Evolutionary conservation across 1,139 yeast species (phyloP), one percentile per base, ranked within the genome.

Genomic region (Geotrichum candidum): DNA sequence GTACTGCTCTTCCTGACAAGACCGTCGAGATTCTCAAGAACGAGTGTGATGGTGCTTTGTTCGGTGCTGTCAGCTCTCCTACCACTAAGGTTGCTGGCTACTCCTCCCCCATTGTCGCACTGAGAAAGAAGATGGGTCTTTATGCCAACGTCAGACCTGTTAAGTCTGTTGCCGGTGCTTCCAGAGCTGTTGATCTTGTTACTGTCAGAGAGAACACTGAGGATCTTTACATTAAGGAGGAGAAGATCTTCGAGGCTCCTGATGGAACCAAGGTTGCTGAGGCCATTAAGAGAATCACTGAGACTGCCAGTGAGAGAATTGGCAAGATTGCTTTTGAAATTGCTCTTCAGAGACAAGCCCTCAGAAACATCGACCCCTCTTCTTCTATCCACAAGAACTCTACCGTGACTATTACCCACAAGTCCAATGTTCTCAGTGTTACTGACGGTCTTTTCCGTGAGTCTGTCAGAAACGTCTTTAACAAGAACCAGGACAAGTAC

Each of bases 131-230:
- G 77, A 74, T 94, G 78, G 97, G 97, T 9, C 82, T 94, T 63
- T 94, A 89, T 74, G 99, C 99, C 72, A 94, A 94, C 71, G 97
- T 94, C 58, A 88, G 99, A 76, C 99, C 99, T 6, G 98, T 94
- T 67, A 92, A 92, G 79, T 87, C 96, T 56, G 97, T 92, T 52
- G 86, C 83, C 59, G 94, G 94, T 59, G 82, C 84, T 62, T 86
- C 86, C 62, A 86, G 92, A 78, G 94, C 95, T 51, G 96, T 92
- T 60, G 99, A 94, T 75, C 87, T 94, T 89, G 96, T 95, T 57
- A 94, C 94, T 74, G 99, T 94, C 54, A 88, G 99, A 76, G 99
- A 94, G 79, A 94, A 94, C 80, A 94, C 99, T 64, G 99, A 94
- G 79, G 99, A 94, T 77, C 82, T 92, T 70, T 94, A 94, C 78